Conservation (phyloP, 805 yeast genomes). For the Saturnispora quitensis region DNA sequence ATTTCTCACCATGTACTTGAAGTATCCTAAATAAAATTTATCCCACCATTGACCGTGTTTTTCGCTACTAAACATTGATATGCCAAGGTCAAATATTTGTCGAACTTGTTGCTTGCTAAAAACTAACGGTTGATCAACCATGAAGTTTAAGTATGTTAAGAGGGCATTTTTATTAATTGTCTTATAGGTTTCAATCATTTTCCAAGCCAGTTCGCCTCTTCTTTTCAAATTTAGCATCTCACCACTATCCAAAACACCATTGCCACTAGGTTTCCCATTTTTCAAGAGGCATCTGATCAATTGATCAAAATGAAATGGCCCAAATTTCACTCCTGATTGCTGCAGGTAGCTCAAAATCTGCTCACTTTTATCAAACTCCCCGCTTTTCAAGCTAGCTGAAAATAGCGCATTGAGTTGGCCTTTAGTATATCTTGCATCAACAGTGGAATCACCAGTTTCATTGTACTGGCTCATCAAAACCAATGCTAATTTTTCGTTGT, state of each 20-base stretch:
- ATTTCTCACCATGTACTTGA: conserved; percentile 24
- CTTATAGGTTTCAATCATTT: conserved; percentile 16
- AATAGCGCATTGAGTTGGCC: conserved; percentile 26
- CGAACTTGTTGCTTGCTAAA: conserved; percentile 21
- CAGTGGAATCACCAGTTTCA: conserved; percentile 17
- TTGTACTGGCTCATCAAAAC: conserved; percentile 21
- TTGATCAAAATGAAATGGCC: conserved; percentile 25
- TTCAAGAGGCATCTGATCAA: conserved; percentile 22
- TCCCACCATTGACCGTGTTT: conserved; percentile 24
- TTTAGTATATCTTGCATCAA: conserved; percentile 18
- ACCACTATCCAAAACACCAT: background rate
- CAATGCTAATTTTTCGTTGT: conserved; percentile 19
- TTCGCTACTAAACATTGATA: conserved; percentile 1
- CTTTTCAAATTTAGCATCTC: background rate
- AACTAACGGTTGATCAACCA: conserved; percentile 16
- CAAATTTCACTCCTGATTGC: conserved; percentile 19
- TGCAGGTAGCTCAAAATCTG: conserved; percentile 23
- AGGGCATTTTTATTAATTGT: conserved; percentile 21
- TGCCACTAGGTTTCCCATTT: background rate
- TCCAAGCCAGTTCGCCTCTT: conserved; percentile 21
- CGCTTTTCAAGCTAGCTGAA: conserved; percentile 19
- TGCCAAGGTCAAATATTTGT: conserved; percentile 17
- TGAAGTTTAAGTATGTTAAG: conserved; percentile 22
- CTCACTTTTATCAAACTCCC: conserved; percentile 22
- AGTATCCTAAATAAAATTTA: conserved; percentile 23